Percentiles rank a stretch among this genome's conserved stretches.
Evolutionary conservation across 2,329 filamentous ascomycete genomes (phyloP).

Genomic region (Conoideocrella luteorostrata): DNA sequence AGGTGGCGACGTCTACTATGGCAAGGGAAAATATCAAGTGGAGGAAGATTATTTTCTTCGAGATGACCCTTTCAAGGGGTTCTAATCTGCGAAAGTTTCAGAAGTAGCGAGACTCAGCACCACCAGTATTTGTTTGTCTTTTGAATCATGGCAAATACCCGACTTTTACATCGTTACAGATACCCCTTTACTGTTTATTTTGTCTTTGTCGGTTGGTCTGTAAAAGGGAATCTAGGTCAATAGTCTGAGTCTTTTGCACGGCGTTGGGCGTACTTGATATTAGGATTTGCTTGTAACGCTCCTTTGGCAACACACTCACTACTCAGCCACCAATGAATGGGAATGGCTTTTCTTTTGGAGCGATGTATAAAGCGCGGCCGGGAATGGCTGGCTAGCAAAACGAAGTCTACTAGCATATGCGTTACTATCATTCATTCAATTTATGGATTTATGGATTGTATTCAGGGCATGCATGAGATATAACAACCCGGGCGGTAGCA

Average conservation of each 20-base stretch:
- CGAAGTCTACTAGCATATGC: background rate
- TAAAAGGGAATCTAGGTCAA: too few species aligned
- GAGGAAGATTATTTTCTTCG: slow-evolving; percentile 50
- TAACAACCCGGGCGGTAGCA: too few species aligned
- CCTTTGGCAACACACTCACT: too few species aligned
- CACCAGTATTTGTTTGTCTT: too few species aligned
- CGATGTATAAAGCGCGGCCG: background rate
- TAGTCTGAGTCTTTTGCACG: background rate
- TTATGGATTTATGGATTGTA: too few species aligned
- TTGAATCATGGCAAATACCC: background rate
- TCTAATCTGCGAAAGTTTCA: too few species aligned
- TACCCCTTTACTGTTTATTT: slow-evolving; percentile 9
- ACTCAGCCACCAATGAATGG: too few species aligned
- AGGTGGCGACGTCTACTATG: slow-evolving; percentile 41
- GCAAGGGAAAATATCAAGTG: slow-evolving; percentile 36
- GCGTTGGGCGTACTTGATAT: background rate
- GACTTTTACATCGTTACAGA: slow-evolving; percentile 10
- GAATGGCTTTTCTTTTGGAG: background rate
- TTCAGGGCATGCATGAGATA: too few species aligned
- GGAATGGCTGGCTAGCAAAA: background rate
- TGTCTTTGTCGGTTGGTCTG: slow-evolving; percentile 1
- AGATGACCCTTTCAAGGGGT: slow-evolving; percentile 57
- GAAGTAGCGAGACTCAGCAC: too few species aligned
- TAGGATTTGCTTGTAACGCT: too few species aligned
- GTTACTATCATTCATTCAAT: background rate